phyloP scores from a whole-genome alignment of 2,329 filamentous ascomycete species.

The Aspergillus neotritici region DNA sequence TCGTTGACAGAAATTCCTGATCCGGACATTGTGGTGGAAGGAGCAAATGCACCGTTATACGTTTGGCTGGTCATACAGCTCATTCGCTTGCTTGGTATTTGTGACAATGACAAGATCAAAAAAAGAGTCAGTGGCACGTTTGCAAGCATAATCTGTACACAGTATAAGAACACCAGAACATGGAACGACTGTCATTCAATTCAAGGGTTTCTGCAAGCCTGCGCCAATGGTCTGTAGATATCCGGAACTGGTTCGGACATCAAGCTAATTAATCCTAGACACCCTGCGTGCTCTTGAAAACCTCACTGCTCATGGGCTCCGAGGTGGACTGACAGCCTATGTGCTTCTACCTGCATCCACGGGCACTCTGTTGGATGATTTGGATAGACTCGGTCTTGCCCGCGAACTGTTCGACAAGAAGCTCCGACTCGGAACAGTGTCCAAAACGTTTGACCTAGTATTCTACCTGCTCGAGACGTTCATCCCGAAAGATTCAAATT shows the following conservation, averaged over 20 bases:
- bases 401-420: slow-evolving; percentile 22
- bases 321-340: slow-evolving; percentile 5
- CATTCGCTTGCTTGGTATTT: slow-evolving; percentile 42
- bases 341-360: slow-evolving; percentile 23
- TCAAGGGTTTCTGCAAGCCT: slow-evolving; percentile 30
- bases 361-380: slow-evolving; percentile 22
- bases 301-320: slow-evolving; percentile 12
- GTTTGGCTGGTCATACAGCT: slow-evolving; percentile 52
- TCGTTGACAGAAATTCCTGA: slow-evolving; percentile 61
- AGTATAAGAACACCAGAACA: slow-evolving; percentile 29
- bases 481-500: slow-evolving; percentile 10
- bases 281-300: slow-evolving; percentile 41
- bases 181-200: slow-evolving; percentile 26
- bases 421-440: slow-evolving; percentile 24
- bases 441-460: slow-evolving; percentile 20
- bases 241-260: slow-evolving; percentile 1
- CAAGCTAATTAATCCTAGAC: slow-evolving; percentile 34
- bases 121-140: slow-evolving; percentile 34
- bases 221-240: slow-evolving; percentile 33
- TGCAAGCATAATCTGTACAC: slow-evolving; percentile 26
- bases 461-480: slow-evolving; percentile 29
- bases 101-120: slow-evolving; percentile 38
- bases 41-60: slow-evolving; percentile 46
- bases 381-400: slow-evolving; percentile 30
- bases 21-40: slow-evolving; percentile 51